These are phyloP conservation scores for Violaceomyces palustris DNA, from an alignment of 1,284 basidiomycete genomes.

Conservation along the genomic window DNA sequence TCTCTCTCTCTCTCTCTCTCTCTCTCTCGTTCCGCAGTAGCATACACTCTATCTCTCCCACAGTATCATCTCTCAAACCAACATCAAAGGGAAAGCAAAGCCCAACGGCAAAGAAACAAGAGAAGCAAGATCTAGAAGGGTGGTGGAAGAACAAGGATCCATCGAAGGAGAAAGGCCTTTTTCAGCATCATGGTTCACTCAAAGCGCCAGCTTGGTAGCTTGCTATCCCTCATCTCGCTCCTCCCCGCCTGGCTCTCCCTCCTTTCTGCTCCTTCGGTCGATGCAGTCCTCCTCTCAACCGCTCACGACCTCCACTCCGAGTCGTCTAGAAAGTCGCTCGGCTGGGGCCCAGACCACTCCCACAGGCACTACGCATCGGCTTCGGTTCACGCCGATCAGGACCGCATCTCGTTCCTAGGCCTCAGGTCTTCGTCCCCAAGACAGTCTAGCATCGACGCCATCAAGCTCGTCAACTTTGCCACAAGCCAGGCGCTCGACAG, in stretches of 20 bases:
- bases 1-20: no score
- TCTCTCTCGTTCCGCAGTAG: no score
- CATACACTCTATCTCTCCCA: no score
- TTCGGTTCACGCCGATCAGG: not conserved
- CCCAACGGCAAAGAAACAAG: no score
- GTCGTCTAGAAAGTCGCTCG: conserved; percentile 32
- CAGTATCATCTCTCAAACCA: no score
- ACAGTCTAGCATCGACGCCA: conserved; percentile 2
- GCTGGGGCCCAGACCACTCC: conserved; percentile 30
- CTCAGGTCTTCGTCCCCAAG: conserved; percentile 3
- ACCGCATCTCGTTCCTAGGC: conserved; percentile 1
- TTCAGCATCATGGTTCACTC: no score
- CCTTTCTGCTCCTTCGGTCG: conserved; percentile 2
- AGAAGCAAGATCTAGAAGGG: no score
- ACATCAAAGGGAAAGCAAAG: no score
- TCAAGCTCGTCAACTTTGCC: conserved; percentile 19
- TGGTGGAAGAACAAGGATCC: no score
- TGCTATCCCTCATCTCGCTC: conserved; percentile 28
- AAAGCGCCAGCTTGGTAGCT: no score
- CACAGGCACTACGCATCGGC: conserved; percentile 26
- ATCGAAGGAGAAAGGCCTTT: no score
- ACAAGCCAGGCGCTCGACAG: conserved; percentile 6
- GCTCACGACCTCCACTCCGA: conserved; percentile 13
- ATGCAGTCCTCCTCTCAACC: conserved; percentile 7
- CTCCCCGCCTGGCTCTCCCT: conserved; percentile 27